Conservation (phyloP, 2,329 filamentous ascomycete genomes). For the Chrysoporthe cubensis region DNA sequence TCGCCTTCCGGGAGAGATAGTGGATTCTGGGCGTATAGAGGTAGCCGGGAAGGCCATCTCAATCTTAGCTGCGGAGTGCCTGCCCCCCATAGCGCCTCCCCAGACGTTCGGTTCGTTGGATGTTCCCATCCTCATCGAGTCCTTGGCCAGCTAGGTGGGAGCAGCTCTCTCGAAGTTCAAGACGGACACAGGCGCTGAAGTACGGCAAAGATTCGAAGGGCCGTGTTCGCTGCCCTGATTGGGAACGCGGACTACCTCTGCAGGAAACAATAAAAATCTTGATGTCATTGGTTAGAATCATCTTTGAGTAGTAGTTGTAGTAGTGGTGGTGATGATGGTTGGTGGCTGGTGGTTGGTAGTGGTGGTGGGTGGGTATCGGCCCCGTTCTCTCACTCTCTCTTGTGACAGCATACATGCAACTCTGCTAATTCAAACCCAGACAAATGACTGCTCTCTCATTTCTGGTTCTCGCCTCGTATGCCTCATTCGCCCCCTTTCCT, state of each 20-base stretch:
- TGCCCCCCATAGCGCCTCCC: too few relatives aligned
- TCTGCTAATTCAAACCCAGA: neutral
- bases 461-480: constrained; percentile 7
- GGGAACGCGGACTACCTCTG: neutral
- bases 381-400: constrained; percentile 10
- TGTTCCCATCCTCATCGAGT: too few relatives aligned
- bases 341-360: neutral
- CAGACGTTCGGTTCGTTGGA: too few relatives aligned
- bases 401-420: constrained; percentile 19
- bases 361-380: neutral
- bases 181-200: too few relatives aligned
- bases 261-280: neutral
- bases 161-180: too few relatives aligned
- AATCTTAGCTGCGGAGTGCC: too few relatives aligned
- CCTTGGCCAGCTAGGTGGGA: too few relatives aligned
- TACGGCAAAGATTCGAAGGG: too few relatives aligned
- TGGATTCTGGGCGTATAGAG: too few relatives aligned
- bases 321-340: neutral
- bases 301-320: neutral
- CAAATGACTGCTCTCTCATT: neutral
- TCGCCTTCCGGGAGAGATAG: too few relatives aligned
- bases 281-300: neutral
- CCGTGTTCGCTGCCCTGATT: too few relatives aligned
- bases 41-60: too few relatives aligned
- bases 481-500: neutral